Evolutionary conservation across 2,329 filamentous ascomycete species (phyloP).

Genomic region (Penicillium sp.): DNA sequence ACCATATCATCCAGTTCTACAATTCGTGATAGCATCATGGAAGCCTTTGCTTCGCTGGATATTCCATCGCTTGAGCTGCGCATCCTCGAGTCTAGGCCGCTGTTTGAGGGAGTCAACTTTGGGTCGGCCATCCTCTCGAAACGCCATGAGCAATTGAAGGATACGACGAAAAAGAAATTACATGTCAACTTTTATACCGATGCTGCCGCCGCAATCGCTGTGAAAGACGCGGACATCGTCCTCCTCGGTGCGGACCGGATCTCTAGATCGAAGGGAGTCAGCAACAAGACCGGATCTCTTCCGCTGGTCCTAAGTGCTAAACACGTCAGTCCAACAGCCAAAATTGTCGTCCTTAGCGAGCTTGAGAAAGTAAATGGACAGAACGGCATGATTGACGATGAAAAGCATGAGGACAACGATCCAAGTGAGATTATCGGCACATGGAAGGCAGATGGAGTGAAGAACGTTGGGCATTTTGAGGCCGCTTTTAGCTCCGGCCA

Average conservation of each 20-base stretch:
- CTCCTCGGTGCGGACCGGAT: conserved; percentile 70
- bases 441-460: conserved; percentile 48
- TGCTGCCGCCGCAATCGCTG: conserved; percentile 62
- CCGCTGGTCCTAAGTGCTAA: conserved; percentile 62
- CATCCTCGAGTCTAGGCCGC: conserved; percentile 69
- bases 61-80: conserved; percentile 57
- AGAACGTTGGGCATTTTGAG: conserved; percentile 30
- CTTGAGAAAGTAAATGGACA: conserved; percentile 65
- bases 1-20: conserved; percentile 69
- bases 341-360: conserved; percentile 63
- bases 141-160: conserved; percentile 28
- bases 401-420: conserved; percentile 58
- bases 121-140: conserved; percentile 47
- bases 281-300: conserved; percentile 70
- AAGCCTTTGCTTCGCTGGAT: conserved; percentile 42
- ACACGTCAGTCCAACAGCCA: conserved; percentile 51
- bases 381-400: conserved; percentile 52
- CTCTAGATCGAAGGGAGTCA: conserved; percentile 61
- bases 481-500: conserved; percentile 16
- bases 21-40: conserved; percentile 56
- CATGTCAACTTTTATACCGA: conserved; percentile 62
- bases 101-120: conserved; percentile 67
- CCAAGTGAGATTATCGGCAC: conserved; percentile 53
- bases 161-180: conserved; percentile 28
- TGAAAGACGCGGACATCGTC: conserved; percentile 59